phyloP scores from a whole-genome alignment of 2,329 filamentous ascomycete genomes.

The Aspergillus transmontanensis region DNA sequence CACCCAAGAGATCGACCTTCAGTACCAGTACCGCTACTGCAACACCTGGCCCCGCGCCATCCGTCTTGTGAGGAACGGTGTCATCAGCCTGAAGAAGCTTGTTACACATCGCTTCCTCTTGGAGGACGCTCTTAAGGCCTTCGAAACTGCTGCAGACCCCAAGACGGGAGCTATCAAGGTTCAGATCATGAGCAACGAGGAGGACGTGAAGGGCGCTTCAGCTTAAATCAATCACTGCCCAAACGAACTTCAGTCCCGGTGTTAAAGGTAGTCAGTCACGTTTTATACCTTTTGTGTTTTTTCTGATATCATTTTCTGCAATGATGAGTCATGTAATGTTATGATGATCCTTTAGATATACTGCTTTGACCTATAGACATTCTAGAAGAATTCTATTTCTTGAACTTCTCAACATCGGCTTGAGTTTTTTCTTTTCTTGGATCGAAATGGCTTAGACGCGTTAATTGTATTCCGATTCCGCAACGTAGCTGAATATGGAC shows the following conservation, averaged over 20 bases:
- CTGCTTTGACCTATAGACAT: conserved; percentile 22
- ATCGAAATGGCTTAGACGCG: neutral
- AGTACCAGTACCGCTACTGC: conserved; percentile 94
- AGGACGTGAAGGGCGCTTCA: conserved; percentile 40
- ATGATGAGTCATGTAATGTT: conserved; percentile 9
- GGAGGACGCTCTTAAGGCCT: conserved; percentile 86
- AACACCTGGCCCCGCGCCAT: conserved; percentile 97
- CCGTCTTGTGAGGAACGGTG: conserved; percentile 77
- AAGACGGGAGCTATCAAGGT: conserved; percentile 98
- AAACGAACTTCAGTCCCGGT: neutral
- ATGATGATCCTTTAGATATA: conserved; percentile 22
- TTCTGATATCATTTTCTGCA: conserved; percentile 8
- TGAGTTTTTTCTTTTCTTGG: neutral
- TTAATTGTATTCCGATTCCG: neutral
- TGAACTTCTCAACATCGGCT: neutral
- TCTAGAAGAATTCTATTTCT: conserved; percentile 19
- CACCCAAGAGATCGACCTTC: conserved; percentile 88
- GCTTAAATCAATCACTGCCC: conserved; percentile 24
- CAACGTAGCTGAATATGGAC: neutral
- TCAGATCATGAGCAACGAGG: conserved; percentile 66
- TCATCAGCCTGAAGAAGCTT: conserved; percentile 77
- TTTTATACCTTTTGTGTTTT: conserved; percentile 16
- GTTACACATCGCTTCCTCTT: conserved; percentile 86
- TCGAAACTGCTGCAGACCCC: conserved; percentile 83
- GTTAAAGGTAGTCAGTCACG: conserved; percentile 14